Conservation (phyloP, 177 flowering plant genomes). For the Vitis hybrid region DNA sequence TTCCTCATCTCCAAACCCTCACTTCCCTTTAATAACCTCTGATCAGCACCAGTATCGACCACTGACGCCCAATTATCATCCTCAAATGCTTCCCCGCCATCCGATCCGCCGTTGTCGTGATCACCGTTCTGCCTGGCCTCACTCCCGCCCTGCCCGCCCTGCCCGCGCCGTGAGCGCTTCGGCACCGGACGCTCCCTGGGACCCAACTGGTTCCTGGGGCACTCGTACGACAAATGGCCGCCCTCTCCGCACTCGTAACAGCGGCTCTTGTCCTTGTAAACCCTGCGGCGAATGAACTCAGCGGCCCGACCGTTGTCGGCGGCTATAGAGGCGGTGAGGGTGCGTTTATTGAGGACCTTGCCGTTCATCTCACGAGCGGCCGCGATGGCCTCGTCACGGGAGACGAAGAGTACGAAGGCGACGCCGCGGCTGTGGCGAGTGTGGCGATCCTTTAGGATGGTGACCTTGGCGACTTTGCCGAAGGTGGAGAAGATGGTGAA, state of each 20-base stretch:
- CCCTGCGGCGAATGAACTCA: conserved; percentile 79
- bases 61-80: too few relatives aligned
- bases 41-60: too few relatives aligned
- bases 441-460: conserved; percentile 70
- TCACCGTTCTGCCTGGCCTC: too few relatives aligned
- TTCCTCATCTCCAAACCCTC: too few relatives aligned
- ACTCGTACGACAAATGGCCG: conserved; percentile 91
- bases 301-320: conserved; percentile 81
- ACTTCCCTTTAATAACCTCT: too few relatives aligned
- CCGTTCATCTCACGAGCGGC: conserved; percentile 71
- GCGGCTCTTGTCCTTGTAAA: conserved; percentile 79
- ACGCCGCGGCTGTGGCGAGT: conserved; percentile 79
- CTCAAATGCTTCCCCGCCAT: too few relatives aligned
- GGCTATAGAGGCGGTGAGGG: conserved; percentile 69
- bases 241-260: conserved; percentile 89
- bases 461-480: conserved; percentile 89
- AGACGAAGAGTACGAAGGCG: conserved; percentile 81
- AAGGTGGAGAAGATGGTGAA: conserved; percentile 97
- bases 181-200: too few relatives aligned
- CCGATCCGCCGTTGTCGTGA: too few relatives aligned
- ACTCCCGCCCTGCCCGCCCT: too few relatives aligned
- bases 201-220: conserved; percentile 52
- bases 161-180: too few relatives aligned
- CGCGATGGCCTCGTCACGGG: conserved; percentile 55
- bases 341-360: conserved; percentile 73